These are phyloP conservation scores for Evansstolkia leycettana DNA, from an alignment of 495 filamentous ascomycete species.

Conservation along the genomic window DNA sequence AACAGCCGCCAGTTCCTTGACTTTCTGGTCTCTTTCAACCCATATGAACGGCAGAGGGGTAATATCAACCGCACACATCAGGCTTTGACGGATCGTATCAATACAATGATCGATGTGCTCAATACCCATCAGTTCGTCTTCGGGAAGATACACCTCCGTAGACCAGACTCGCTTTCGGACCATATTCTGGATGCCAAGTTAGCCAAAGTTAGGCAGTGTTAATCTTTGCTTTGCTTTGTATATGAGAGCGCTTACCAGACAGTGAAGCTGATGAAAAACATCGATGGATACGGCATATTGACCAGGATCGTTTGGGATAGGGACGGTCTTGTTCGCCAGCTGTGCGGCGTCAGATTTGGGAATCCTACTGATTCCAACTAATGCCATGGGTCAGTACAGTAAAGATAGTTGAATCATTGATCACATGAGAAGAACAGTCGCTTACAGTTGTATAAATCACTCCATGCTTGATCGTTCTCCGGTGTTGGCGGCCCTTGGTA, in stretches of 20 bases:
- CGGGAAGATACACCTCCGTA: not conserved
- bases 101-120: slow-evolving; percentile 15
- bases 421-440: not conserved
- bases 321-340: slow-evolving; percentile 7
- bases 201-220: not conserved
- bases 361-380: slow-evolving; percentile 9
- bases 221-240: not conserved
- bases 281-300: slow-evolving; percentile 10
- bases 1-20: not conserved
- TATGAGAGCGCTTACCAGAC: slow-evolving; percentile 6
- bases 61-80: slow-evolving; percentile 8
- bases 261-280: slow-evolving; percentile 19
- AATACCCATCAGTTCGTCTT: not conserved
- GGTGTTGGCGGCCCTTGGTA: slow-evolving; percentile 5
- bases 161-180: not conserved
- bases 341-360: slow-evolving; percentile 7
- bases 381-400: not conserved
- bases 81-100: slow-evolving; percentile 13
- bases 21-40: not conserved
- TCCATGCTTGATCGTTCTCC: slow-evolving; percentile 6
- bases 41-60: not conserved
- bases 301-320: slow-evolving; percentile 5
- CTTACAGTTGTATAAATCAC: slow-evolving; percentile 9
- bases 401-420: no score
- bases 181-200: slow-evolving; percentile 3